Base-by-base conservation (phyloP, 2,329 filamentous ascomycete species). In the Aulographum hederae region DNA sequence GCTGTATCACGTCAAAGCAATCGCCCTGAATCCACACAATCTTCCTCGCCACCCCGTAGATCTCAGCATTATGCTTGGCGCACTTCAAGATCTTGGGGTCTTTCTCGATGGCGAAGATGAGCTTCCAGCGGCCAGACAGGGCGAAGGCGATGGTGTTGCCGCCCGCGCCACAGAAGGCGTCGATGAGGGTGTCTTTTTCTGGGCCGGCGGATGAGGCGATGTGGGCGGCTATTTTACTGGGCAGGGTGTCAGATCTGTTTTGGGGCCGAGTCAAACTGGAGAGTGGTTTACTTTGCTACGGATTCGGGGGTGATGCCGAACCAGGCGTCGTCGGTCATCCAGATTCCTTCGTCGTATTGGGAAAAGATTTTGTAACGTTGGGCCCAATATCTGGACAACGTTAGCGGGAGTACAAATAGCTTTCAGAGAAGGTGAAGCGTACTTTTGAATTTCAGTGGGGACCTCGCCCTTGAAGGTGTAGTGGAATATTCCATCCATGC, bases 111-210 rank as follows among this genome's bases (percentile, higher is more conserved):
- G 79, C 82, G 48, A 95, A 82, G 39, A 98, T 70, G 39, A 71
- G 74, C 32, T 73, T 68, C 78, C 82, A 98, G 39, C 73, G 70
- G 14, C 67, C 71, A 1, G 76, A 80, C 6, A 74, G 66, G 13
- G 89, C 86, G 43, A 98, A 91, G n/a, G 85, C 82, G 43, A 98
- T 95, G 16, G 78, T 71, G 51, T 98, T 98, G 33, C 85, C 89
- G 23, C 91, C 89, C 1, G 80, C 84, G 27, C 89, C 89, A 18
- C 76, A 80, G 54, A 98, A 98, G 28, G 78, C 69, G 52, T 98
- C 89, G 36, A 98, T 71, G 23, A 98, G 58, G 21, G 76, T 68
- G 6, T 60, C 69, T 41, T 73, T 78, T 12, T 57, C 55, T 13
- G 54, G 45, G 33, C 67, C 58, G 16, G 64, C 58, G 28, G 62